These are phyloP conservation scores for Micractinium conductrix DNA, from an alignment of 139 green algal genomes.

Conservation along the genomic window DNA sequence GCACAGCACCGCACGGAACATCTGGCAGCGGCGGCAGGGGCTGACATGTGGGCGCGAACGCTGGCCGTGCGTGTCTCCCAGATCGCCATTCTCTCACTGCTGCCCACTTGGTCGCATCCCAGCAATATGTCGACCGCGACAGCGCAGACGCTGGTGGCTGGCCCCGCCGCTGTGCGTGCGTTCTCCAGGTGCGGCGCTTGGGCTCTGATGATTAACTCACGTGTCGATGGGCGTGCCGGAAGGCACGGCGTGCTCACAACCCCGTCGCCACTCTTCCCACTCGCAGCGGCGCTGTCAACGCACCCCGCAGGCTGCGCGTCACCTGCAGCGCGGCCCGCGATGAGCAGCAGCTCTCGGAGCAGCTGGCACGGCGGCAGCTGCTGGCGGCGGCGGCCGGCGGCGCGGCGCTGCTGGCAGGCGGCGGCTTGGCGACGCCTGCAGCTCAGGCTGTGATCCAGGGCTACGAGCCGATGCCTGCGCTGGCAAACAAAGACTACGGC, in stretches of 20 bases:
- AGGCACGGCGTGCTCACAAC: too few relatives aligned
- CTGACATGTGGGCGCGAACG: too few relatives aligned
- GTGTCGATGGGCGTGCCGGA: too few relatives aligned
- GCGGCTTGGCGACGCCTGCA: neutral
- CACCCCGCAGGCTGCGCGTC: constrained; percentile 53
- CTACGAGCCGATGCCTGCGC: constrained; percentile 65
- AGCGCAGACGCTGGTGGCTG: neutral
- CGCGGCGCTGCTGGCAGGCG: neutral
- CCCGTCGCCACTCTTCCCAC: neutral
- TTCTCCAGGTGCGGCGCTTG: neutral
- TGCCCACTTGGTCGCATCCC: too few relatives aligned
- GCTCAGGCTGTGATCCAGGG: constrained; percentile 24
- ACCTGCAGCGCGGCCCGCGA: neutral
- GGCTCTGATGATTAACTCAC: too few relatives aligned
- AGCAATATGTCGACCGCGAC: too few relatives aligned
- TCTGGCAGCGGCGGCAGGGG: neutral
- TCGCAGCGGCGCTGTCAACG: too few relatives aligned
- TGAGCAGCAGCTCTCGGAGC: neutral
- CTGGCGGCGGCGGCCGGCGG: constrained; percentile 4
- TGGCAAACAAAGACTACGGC: constrained; percentile 92
- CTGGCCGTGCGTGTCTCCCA: too few relatives aligned
- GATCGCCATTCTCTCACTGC: too few relatives aligned
- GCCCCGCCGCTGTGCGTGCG: neutral
- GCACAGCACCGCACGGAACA: neutral
- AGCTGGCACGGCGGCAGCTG: constrained; percentile 7